Conservation (phyloP, 192 early-diverging fungal species). For the Backusella sp. region DNA sequence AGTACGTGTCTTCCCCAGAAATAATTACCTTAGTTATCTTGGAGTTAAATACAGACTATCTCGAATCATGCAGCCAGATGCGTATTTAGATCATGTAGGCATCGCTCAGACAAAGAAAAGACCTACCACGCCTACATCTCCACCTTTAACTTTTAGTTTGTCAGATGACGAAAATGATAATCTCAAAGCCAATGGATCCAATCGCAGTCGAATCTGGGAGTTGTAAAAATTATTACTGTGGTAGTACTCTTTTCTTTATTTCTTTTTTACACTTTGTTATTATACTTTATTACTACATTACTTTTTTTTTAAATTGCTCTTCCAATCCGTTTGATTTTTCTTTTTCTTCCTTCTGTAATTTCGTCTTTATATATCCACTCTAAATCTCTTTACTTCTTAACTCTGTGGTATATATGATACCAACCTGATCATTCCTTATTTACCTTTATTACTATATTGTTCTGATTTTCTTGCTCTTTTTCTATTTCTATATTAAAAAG, state of each 20-base stretch:
- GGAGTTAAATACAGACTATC: slow-evolving; percentile 38
- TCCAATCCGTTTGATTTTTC: neutral
- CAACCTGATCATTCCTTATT: neutral
- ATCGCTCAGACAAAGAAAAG: slow-evolving; percentile 20
- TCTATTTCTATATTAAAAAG: slow-evolving; percentile 4
- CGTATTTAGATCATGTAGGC: slow-evolving; percentile 33
- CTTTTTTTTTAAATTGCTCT: neutral
- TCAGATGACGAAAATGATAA: slow-evolving; percentile 6
- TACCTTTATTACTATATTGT: neutral
- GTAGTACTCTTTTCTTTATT: neutral
- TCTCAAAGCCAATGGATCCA: neutral
- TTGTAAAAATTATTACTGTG: neutral
- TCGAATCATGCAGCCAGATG: slow-evolving; percentile 39
- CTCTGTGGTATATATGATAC: neutral
- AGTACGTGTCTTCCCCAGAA: slow-evolving; percentile 35
- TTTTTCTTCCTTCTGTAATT: neutral
- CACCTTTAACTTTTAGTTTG: neutral
- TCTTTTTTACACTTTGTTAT: neutral
- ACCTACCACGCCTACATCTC: neutral
- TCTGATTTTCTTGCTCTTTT: neutral
- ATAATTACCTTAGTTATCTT: slow-evolving; percentile 37
- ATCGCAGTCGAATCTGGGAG: neutral
- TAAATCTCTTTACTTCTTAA: neutral
- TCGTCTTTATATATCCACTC: neutral
- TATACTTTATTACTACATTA: neutral